phyloP scores from a whole-genome alignment of 805 yeast species.

The Cyberlindnera petersonii region DNA sequence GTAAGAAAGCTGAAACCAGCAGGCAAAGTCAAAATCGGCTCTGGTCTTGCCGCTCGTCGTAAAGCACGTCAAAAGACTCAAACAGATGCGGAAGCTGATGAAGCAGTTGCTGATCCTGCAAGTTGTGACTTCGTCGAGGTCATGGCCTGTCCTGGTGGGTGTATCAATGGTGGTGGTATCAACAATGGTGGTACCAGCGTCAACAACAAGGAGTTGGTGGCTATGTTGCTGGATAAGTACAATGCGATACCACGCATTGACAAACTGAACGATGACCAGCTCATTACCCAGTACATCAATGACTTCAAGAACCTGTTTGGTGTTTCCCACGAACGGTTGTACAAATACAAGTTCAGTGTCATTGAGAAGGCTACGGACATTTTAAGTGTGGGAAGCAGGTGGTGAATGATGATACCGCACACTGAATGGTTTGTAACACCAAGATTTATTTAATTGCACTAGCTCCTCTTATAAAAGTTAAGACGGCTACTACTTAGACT shows the following conservation, averaged over 20 bases:
- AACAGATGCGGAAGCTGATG: neutral
- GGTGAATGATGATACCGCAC: constrained; percentile 33
- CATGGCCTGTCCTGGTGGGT: constrained; percentile 98
- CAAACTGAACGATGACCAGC: constrained; percentile 29
- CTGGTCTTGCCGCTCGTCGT: constrained; percentile 27
- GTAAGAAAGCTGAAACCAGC: constrained; percentile 62
- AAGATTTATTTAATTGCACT: neutral
- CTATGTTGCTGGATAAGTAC: constrained; percentile 30
- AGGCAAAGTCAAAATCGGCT: constrained; percentile 25
- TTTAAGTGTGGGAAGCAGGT: constrained; percentile 50
- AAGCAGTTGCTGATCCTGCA: constrained; percentile 50
- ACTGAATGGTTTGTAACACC: neutral
- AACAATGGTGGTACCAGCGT: constrained; percentile 18
- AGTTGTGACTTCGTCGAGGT: constrained; percentile 82
- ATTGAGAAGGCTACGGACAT: constrained; percentile 52
- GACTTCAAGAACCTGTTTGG: constrained; percentile 31
- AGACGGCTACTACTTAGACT: too few species aligned
- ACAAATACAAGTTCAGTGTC: constrained; percentile 43
- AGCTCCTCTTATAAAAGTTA: too few species aligned
- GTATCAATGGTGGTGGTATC: constrained; percentile 96
- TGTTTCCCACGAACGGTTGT: constrained; percentile 35
- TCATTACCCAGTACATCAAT: constrained; percentile 32
- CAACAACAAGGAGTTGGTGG: constrained; percentile 15
- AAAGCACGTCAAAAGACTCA: constrained; percentile 16
- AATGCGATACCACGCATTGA: constrained; percentile 29